Evolutionary conservation across 2,329 filamentous ascomycete genomes (phyloP).

Genomic region (Beauveria medogensis): DNA sequence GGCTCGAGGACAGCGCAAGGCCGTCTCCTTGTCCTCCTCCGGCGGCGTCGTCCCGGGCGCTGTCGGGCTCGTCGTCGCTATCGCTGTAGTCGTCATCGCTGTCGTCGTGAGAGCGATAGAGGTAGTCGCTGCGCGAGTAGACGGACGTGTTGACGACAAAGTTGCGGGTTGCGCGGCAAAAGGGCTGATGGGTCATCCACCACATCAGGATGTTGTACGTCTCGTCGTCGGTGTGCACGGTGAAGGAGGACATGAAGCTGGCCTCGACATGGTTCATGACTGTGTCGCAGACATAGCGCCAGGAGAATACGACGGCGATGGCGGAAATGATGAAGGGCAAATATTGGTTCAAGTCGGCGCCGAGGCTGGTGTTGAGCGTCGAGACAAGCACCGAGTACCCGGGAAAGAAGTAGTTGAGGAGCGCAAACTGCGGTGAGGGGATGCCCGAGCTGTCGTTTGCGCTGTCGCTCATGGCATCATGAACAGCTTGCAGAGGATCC

Average conservation of each 20-base stretch:
- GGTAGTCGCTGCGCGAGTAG: conserved; percentile 42
- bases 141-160: conserved; percentile 59
- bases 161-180: conserved; percentile 49
- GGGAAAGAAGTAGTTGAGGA: conserved; percentile 58
- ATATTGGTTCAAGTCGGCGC: conserved; percentile 55
- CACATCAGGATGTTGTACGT: conserved; percentile 65
- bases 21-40: neutral
- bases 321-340: conserved; percentile 47
- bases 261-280: conserved; percentile 39
- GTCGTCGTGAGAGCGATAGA: conserved; percentile 40
- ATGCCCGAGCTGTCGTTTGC: neutral
- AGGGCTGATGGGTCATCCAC: conserved; percentile 57
- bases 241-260: conserved; percentile 57
- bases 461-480: neutral
- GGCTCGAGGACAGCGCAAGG: neutral
- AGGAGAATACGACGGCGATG: conserved; percentile 40
- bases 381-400: conserved; percentile 53
- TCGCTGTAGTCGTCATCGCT: conserved; percentile 29
- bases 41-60: conserved; percentile 18
- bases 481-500: neutral
- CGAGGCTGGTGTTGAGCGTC: conserved; percentile 45
- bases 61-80: conserved; percentile 26
- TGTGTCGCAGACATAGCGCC: conserved; percentile 44
- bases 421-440: conserved; percentile 30
- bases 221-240: conserved; percentile 62